These are phyloP conservation scores for Monosporozyma solicola DNA, from an alignment of 805 yeast genomes.

Conservation along the genomic window DNA sequence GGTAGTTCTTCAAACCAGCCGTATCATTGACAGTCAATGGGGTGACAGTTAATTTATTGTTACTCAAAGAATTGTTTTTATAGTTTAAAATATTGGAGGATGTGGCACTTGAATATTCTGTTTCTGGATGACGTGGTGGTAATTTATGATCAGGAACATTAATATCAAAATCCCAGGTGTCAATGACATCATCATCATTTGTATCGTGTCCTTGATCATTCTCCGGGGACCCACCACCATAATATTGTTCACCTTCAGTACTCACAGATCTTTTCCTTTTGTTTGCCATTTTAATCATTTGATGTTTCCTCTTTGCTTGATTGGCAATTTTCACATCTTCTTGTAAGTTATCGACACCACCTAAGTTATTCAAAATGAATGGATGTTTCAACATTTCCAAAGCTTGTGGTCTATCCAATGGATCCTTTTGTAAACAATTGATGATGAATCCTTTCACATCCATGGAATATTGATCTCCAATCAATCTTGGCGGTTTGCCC, in stretches of 20 bases:
- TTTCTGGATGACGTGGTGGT: not conserved
- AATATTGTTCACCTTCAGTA: not conserved
- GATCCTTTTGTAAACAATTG: conserved; percentile 60
- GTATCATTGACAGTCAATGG: conserved; percentile 13
- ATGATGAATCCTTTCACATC: conserved; percentile 46
- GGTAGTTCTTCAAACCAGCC: conserved; percentile 13
- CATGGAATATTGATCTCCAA: conserved; percentile 24
- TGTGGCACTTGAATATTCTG: conserved; percentile 8
- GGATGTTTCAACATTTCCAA: conserved; percentile 36
- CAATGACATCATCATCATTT: not conserved
- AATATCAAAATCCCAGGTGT: conserved; percentile 1
- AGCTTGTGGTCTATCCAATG: conserved; percentile 56
- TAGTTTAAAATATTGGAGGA: conserved; percentile 6
- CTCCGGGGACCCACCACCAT: not conserved
- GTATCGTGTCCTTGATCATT: not conserved
- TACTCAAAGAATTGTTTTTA: not conserved
- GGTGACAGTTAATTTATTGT: conserved; percentile 9
- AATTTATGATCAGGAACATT: not conserved
- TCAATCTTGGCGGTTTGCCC: conserved; percentile 24
- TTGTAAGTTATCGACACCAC: conserved; percentile 31
- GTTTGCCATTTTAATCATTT: conserved; percentile 11
- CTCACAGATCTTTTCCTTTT: not conserved
- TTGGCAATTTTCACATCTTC: conserved; percentile 33
- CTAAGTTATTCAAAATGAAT: conserved; percentile 3
- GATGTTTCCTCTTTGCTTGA: conserved; percentile 19